These are phyloP conservation scores for Oemleria cerasiformis DNA, from an alignment of 306 rosid genomes.

Conservation along the genomic window DNA sequence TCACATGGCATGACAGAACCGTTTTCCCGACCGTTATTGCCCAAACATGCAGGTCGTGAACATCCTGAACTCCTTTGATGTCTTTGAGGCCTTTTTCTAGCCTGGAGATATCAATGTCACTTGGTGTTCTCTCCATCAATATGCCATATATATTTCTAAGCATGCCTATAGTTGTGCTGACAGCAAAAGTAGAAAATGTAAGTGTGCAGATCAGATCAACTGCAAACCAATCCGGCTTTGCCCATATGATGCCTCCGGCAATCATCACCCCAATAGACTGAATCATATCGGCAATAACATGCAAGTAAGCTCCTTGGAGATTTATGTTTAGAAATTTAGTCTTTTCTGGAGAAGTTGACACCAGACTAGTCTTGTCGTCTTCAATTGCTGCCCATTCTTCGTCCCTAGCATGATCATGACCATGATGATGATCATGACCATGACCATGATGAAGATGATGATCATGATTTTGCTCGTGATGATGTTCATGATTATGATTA, in stretches of 20 bases:
- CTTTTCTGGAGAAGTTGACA: constrained; percentile 32
- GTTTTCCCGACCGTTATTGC: constrained; percentile 70
- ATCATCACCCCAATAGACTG: constrained; percentile 95
- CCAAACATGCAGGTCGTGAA: constrained; percentile 88
- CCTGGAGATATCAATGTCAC: constrained; percentile 48
- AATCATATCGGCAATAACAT: constrained; percentile 83
- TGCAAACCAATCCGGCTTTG: constrained; percentile 62
- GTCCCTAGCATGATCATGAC: constrained; percentile 39
- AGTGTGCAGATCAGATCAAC: constrained; percentile 79
- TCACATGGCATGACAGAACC: constrained; percentile 73
- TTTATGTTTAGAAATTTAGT: constrained; percentile 52
- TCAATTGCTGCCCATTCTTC: constrained; percentile 32
- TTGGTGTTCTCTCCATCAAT: constrained; percentile 69
- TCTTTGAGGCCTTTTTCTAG: constrained; percentile 56
- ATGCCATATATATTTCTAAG: constrained; percentile 59
- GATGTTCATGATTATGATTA: background rate
- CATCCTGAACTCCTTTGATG: constrained; percentile 65
- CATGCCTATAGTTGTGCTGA: constrained; percentile 65
- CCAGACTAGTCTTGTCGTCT: constrained; percentile 50
- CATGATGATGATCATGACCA: constrained; percentile 10
- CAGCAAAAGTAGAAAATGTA: constrained; percentile 63
- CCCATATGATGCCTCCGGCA: constrained; percentile 82
- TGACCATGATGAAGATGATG: constrained; percentile 25
- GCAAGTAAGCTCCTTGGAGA: constrained; percentile 90
- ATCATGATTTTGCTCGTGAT: constrained; percentile 28